Evolutionary conservation across 1,139 yeast species (phyloP), one percentile per base, ranked within the genome.

Genomic region (Yamadazyma conglobata): DNA sequence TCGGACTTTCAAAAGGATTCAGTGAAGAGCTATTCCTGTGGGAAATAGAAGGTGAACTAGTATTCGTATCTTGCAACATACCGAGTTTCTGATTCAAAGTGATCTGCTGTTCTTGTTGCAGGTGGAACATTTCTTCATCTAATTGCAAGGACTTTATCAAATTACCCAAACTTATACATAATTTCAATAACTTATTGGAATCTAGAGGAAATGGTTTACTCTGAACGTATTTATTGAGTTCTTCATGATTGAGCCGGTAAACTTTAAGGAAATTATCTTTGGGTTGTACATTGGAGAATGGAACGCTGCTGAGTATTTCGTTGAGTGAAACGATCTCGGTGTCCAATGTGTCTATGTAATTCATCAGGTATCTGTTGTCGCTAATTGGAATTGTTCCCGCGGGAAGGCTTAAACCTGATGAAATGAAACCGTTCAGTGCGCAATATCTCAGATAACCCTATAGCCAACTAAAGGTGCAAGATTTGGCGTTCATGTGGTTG

Each of bases 131-230:
- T 22, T 63, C 68, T 38, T 64, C 65, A 35, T 67, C 73, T 17
- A 49, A 37, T 33, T 61, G 60, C 24, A 59, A 50, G 10, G 68
- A 50, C 37, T 62, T 64, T 24, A 67, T 43, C 30, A 67, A 48
- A 42, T 64, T 66, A 0, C 74, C 74, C 18, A 68, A 51, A 22
- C 71, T 64, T 15, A 68, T 66, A 7, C 70, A 68, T 23, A 68
- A 46, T 42, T 68, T 68, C 26, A 68, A 47, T 22, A 68, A 49
- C 39, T 65, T 64, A 40, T 47, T 59, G 25, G 63, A 48, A 32
- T 67, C 65, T 7, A 67, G 54, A 15, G 68, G 69, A 38, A 59
- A 56, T 31, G 47, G 49, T n/a, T 35, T 19, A 44, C 38, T 10
- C 39, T 42, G 20, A 40, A 33, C 27, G 27, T 60, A 48, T 31